Conservation (phyloP, 2,329 filamentous ascomycete species). For the Microcera coccophila region DNA sequence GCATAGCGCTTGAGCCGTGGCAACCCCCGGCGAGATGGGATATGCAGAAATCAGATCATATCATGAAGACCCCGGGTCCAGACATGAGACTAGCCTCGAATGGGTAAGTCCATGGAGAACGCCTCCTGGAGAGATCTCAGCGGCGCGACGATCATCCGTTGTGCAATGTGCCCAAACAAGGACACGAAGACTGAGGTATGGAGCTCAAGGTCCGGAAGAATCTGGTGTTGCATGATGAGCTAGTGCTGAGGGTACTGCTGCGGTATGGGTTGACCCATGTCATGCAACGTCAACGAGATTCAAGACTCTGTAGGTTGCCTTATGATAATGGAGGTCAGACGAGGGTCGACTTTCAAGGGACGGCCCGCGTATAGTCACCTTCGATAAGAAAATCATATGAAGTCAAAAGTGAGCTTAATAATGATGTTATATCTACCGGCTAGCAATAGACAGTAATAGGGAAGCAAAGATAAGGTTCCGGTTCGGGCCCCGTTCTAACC, state of each 20-base stretch:
- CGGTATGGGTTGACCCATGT: neutral
- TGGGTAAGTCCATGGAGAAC: slow-evolving; percentile 21
- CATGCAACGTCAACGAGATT: neutral
- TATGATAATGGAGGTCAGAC: slow-evolving; percentile 11
- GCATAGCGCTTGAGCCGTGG: slow-evolving; percentile 9
- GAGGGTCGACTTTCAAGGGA: slow-evolving; percentile 22
- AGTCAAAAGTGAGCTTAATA: neutral
- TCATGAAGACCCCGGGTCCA: slow-evolving; percentile 13
- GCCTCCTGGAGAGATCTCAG: slow-evolving; percentile 21
- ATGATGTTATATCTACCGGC: too few species aligned
- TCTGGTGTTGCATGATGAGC: slow-evolving; percentile 12
- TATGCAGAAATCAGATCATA: slow-evolving; percentile 26
- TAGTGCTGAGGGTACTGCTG: neutral
- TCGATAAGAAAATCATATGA: slow-evolving; percentile 3
- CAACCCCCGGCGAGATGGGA: slow-evolving; percentile 22
- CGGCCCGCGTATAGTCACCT: slow-evolving; percentile 22
- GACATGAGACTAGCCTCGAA: slow-evolving; percentile 19
- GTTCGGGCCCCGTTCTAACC: neutral
- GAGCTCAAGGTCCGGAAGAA: slow-evolving; percentile 3
- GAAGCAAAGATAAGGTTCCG: neutral
- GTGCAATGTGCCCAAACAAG: slow-evolving; percentile 4
- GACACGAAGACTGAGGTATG: neutral
- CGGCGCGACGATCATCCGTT: slow-evolving; percentile 20
- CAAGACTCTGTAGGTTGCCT: slow-evolving; percentile 4
- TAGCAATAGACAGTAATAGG: too few species aligned